Evolutionary conservation across 805 yeast species (phyloP).

Genomic region (Grigorovia yakushimaensis): DNA sequence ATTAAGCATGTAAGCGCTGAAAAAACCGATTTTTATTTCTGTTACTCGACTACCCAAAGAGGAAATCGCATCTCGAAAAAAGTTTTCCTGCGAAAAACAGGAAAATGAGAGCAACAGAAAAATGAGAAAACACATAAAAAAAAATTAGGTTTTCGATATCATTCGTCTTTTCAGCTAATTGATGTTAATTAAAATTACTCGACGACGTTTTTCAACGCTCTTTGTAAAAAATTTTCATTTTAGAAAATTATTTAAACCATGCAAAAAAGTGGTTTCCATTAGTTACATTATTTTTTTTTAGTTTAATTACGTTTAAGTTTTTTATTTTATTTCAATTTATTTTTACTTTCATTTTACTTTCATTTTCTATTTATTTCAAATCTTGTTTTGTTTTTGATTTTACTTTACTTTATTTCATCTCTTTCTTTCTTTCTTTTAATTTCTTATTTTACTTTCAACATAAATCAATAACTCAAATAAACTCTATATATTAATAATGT

Average conservation of each 20-base stretch:
- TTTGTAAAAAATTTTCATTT: background rate
- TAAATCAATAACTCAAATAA: conserved; percentile 1
- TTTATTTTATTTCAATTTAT: background rate
- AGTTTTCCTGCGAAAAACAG: no score
- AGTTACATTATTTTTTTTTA: background rate
- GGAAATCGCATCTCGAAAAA: background rate
- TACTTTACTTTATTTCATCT: background rate
- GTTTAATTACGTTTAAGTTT: background rate
- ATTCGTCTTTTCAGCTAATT: background rate
- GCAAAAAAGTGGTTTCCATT: background rate
- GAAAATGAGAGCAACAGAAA: no score
- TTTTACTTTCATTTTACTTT: background rate
- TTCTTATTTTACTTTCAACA: background rate
- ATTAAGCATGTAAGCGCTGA: no score
- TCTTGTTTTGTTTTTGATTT: background rate
- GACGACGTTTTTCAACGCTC: background rate
- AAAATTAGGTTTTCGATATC: background rate
- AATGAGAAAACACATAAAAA: no score
- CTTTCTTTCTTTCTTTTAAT: background rate
- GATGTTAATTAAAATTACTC: background rate
- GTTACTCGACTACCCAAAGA: background rate
- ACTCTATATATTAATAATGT: conserved; percentile 14
- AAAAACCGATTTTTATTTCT: background rate
- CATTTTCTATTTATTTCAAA: no score
- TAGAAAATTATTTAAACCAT: background rate